Evolutionary conservation across 1,139 yeast species (phyloP), one percentile per base, ranked within the genome.

Genomic region (Williopsis jadinii): DNA sequence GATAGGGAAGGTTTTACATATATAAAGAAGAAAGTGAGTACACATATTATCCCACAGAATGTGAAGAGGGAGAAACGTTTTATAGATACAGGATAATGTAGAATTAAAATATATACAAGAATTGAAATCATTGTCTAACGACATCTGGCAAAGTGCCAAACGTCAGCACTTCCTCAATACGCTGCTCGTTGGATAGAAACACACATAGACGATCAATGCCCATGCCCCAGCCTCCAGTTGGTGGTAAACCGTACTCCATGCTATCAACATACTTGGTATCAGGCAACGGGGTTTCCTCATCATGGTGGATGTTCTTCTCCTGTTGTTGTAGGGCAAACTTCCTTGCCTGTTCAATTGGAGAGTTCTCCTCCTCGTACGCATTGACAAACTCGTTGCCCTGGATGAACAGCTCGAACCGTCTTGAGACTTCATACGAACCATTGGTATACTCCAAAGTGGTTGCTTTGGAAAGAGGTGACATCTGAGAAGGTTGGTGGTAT

Each of bases 171-270:
- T 80, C 77, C 44, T 84, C 95, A 19, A 94, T 88, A 27, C 95
- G 66, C 10, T 67, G 67, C 27, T 73, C 64, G 0, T 75, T 80
- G 6, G 83, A 72, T 39, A 90, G 66, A 26, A 86, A 62, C 97
- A 92, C 88, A 36, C 83, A 80, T 31, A 92, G 63, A 40, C 99
- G 63, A 57, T 94, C 99, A 24, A 94, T 71, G 0, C 99, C 99
- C 48, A 95, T 67, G 0, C 98, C 99, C 87, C 96, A 86, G 0
- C 99, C 99, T 1, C 96, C 97, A 2, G 97, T 90, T 0, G 98
- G 98, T 4, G 98, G 97, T 61, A 94, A 72, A 1, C 96, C 97
- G 72, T 83, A 85, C 56, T 87, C 92, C 85, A 94, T 78, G 11
- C 82, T 76, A 35, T 75, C 70, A 3, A 87, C 75, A 56, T 79